phyloP scores from a whole-genome alignment of 805 yeast species.

The Saturnispora sekii region DNA sequence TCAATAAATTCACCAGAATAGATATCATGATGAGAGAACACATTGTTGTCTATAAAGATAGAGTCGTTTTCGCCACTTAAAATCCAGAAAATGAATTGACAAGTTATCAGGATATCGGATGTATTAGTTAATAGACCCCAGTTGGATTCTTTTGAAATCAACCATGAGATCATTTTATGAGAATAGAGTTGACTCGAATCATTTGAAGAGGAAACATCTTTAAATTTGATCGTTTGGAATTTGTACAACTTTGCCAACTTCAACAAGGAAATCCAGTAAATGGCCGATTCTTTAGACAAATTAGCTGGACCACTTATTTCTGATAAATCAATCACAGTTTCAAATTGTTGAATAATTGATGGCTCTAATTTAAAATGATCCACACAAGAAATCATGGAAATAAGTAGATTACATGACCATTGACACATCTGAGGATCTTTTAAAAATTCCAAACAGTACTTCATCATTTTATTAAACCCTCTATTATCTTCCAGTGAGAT shows the following conservation, averaged over 20 bases:
- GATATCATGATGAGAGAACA: neutral
- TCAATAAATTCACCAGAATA: neutral
- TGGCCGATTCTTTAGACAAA: constrained; percentile 37
- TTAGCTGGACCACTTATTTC: constrained; percentile 53
- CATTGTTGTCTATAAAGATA: neutral
- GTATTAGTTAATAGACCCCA: neutral
- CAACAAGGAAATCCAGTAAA: constrained; percentile 43
- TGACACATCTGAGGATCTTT: constrained; percentile 23
- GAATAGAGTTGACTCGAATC: constrained; percentile 13
- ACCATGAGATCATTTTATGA: constrained; percentile 40
- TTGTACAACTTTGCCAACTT: constrained; percentile 28
- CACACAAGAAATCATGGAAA: constrained; percentile 8
- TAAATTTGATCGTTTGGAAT: constrained; percentile 22
- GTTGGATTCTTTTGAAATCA: constrained; percentile 9
- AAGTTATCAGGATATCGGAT: constrained; percentile 4
- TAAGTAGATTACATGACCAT: constrained; percentile 28
- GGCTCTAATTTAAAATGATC: constrained; percentile 25
- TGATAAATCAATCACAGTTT: constrained; percentile 41
- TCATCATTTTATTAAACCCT: constrained; percentile 24
- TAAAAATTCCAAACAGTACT: constrained; percentile 28
- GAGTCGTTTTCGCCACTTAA: neutral
- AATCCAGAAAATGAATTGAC: constrained; percentile 13
- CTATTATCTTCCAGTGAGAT: neutral
- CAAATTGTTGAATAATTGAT: constrained; percentile 36
- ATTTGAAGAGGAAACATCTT: constrained; percentile 11